Base-by-base conservation (phyloP, 1,139 yeast genomes). In the Protomyces lactucae-debilis region DNA sequence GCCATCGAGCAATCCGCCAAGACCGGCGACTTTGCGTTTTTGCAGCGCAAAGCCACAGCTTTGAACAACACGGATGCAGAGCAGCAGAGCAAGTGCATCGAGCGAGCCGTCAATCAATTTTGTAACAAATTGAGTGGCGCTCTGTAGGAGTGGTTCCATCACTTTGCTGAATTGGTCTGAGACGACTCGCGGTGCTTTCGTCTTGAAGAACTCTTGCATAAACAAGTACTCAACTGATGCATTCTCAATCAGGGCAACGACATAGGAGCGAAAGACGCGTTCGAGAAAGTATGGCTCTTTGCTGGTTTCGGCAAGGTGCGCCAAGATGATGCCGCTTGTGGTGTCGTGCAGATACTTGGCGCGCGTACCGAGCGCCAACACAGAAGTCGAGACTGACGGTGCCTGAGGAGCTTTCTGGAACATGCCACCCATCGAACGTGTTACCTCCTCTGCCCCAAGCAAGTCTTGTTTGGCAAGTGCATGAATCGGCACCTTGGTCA, bases 61-160 rank as follows among this genome's bases (percentile, higher is more conserved):
- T 69, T 89, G 95, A 1, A 85, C 79, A 46, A 89, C 75, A 60
- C 97, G 78, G 48, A 93, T 88, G 71, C 88, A 83, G n/a, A 91
- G 80, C 56, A 93, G 76, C 2, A 89, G 77, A 0, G 96, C 97
- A 73, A 85, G 88, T 0, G 86, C 83, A 74, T 93, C 99, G 72
- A 79, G 85, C 0, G 87, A 78, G 59, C 72, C 83, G 71, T 74
- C 78, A 52, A 78, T 77, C 68, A 82, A 76, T 72, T 71, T 81
- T 75, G 74, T 81, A 60, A 82, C 83, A 75, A 79, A 86, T 71
- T 79, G 81, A 71, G 74, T 79, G 43, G 82, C 85, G 70, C 76
- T 78, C 65, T 83, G 83, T 74, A 81, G 85, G 68, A 81, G 80
- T 60, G 75, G 76, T 68, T 75, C 78, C 73, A 82, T 83, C 4